A percentile compares a stretch with the other conserved stretches of the same genome.
phyloP scores from a whole-genome alignment of 768 basidiomycete genomes.

The Coprinellus micaceus region DNA sequence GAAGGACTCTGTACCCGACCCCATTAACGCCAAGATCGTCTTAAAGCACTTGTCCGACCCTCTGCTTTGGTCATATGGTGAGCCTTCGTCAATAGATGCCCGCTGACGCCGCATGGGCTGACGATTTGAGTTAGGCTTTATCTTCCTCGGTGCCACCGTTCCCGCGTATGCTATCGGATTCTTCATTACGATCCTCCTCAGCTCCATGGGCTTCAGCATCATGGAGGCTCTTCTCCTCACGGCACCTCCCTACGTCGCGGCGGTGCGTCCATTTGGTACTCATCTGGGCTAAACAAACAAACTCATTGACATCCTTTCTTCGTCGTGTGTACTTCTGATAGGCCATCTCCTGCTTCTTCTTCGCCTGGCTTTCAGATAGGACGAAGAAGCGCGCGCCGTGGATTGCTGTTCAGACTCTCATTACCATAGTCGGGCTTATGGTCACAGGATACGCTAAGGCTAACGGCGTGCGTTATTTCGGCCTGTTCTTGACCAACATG shows the following conservation, averaged over 20 bases:
- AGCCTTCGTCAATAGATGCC: too few relatives aligned
- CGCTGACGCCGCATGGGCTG: too few relatives aligned
- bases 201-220: slow-evolving; percentile 32
- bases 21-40: slow-evolving; percentile 27
- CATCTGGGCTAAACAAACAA: slow-evolving; percentile 24
- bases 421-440: slow-evolving; percentile 30
- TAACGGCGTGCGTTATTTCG: slow-evolving; percentile 31
- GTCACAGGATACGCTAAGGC: slow-evolving; percentile 27
- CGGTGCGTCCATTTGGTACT: slow-evolving; percentile 15
- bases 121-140: slow-evolving; percentile 21
- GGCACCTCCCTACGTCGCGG: slow-evolving; percentile 34
- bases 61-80: slow-evolving; percentile 35
- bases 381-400: slow-evolving; percentile 31
- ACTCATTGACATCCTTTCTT: slow-evolving; percentile 25
- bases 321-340: slow-evolving; percentile 20
- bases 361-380: slow-evolving; percentile 37
- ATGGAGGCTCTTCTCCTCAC: slow-evolving; percentile 28
- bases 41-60: slow-evolving; percentile 33
- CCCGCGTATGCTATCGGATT: slow-evolving; percentile 36
- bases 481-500: slow-evolving; percentile 31
- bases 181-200: slow-evolving; percentile 34
- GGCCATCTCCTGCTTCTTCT: slow-evolving; percentile 32
- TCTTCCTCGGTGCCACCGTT: slow-evolving; percentile 36
- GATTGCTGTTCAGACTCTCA: slow-evolving; percentile 29
- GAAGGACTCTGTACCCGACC: slow-evolving; percentile 34